Conservation (phyloP, 805 yeast species). For the Pichia deserticola region DNA sequence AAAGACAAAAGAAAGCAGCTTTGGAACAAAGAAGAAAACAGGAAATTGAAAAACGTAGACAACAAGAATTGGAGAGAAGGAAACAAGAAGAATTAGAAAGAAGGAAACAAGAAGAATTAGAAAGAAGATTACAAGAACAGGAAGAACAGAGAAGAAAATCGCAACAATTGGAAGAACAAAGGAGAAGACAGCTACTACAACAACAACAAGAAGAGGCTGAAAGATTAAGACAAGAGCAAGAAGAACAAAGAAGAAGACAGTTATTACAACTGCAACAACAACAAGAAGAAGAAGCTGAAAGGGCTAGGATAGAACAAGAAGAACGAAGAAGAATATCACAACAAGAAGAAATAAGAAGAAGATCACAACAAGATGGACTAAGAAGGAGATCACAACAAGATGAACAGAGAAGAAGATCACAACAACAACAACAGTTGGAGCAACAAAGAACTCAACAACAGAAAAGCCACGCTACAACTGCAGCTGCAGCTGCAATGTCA, state of each 20-base stretch:
- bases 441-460: not conserved
- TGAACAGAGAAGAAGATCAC: not conserved
- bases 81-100: slow-evolving; percentile 1
- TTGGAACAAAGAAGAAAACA: slow-evolving; percentile 1
- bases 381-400: not conserved
- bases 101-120: slow-evolving; percentile 1
- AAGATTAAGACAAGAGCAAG: not conserved
- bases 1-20: not conserved
- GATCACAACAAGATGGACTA: not conserved
- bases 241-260: not conserved
- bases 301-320: not conserved
- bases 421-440: not conserved
- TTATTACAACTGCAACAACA: not conserved
- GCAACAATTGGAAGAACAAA: not conserved
- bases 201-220: slow-evolving; percentile 1
- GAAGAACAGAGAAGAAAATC: not conserved
- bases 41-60: slow-evolving; percentile 2
- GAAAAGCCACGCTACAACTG: not conserved
- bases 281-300: slow-evolving; percentile 1
- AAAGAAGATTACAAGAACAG: not conserved
- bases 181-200: not conserved
- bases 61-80: slow-evolving; percentile 2
- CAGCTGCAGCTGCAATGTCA: not conserved
- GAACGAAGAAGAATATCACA: not conserved
- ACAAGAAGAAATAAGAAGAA: not conserved